Conservation (phyloP, 140 eudicot genomes). For the Stevia rebaudiana region DNA sequence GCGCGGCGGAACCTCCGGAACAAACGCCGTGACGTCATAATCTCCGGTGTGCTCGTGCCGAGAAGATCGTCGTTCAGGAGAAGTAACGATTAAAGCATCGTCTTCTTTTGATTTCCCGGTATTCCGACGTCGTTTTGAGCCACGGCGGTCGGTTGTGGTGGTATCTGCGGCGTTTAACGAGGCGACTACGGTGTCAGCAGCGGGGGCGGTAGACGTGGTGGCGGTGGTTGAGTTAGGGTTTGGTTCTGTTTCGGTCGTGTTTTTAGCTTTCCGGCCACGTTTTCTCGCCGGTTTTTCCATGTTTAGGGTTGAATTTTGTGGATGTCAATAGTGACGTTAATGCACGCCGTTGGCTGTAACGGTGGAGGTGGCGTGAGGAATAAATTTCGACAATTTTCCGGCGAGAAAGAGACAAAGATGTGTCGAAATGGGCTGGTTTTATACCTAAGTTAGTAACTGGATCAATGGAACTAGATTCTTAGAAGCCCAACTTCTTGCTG, state of each 20-base stretch:
- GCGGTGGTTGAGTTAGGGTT: constrained; percentile 28
- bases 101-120: constrained; percentile 12
- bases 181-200: constrained; percentile 15
- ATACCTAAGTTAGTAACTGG: background rate
- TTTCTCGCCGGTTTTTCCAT: constrained; percentile 34
- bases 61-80: constrained; percentile 37
- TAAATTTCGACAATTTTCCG: background rate
- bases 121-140: constrained; percentile 31
- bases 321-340: background rate
- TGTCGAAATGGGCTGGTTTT: background rate
- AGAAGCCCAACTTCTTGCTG: background rate
- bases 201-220: constrained; percentile 11
- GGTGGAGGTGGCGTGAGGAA: constrained; percentile 8
- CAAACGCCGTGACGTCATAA: constrained; percentile 10
- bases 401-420: background rate
- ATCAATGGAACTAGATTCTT: background rate
- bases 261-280: constrained; percentile 36
- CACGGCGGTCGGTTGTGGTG: constrained; percentile 29
- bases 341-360: background rate
- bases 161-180: constrained; percentile 3
- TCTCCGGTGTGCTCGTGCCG: constrained; percentile 31
- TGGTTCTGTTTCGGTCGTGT: constrained; percentile 14
- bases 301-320: constrained; percentile 5
- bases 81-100: constrained; percentile 21
- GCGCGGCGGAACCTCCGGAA: constrained; percentile 25